Evolutionary conservation across 2,329 filamentous ascomycete species (phyloP), one percentile per base, ranked within the genome.

Genomic region (Neophaeococcomyces aloes): DNA sequence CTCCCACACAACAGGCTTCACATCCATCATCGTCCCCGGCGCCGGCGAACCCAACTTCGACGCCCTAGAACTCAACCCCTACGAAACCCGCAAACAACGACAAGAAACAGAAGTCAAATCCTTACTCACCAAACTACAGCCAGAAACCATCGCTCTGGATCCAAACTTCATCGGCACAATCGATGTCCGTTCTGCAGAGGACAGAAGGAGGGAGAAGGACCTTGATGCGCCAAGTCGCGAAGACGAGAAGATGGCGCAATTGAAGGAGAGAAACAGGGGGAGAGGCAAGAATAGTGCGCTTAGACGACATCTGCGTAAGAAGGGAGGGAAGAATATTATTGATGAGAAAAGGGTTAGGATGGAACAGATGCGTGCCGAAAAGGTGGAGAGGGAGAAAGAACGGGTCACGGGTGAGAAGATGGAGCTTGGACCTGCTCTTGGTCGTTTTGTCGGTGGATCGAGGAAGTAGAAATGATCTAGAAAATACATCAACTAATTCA

Each of bases 11-110:
- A 70, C 80, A 48, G 91, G 91, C 11, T 96, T 96, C 67, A 84
- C 83, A 13, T 91, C 83, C 44, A 78, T 95, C 59, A 78, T 98
- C 54, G 79, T 96, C 2, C 91, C 91, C 6, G 91, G 91, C 37
- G 84, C 89, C n/a, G 91, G 91, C 49, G 91, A 98, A 64, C 80
- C 91, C 60, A 96, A 96, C 74, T 95, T 85, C 61, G 91, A 98
- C 62, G 84, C 87, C 2, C 71, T 95, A 42, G 91, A 98, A 64
- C 73, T 81, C 55, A 98, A 98, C 69, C 91, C 91, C 27, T 96
- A 89, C 74, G 91, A 96, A 67, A 94, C 83, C 42, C 75, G 72
- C 57, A 93, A 91, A 67, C 88, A 96, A 67, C 78, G 91, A 57
- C 88, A 93, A 64, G 91, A 98, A 65, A 75, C 76, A 39, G 91